These are phyloP conservation scores for Lecanicillium sp. DNA, from an alignment of 2,329 filamentous ascomycete genomes.

Conservation along the genomic window DNA sequence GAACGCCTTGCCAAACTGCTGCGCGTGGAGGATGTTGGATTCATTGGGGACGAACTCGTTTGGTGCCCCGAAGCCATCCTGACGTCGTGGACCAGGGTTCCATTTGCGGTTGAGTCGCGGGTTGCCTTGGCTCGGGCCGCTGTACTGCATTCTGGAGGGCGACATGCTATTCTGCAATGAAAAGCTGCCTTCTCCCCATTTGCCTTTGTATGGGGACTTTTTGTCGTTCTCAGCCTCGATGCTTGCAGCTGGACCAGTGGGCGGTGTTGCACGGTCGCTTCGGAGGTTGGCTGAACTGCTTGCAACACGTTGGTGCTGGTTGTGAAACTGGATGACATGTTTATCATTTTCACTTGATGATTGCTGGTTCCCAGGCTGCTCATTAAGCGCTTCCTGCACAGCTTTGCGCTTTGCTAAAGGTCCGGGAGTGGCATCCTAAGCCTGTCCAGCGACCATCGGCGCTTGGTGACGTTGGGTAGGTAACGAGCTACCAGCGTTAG, in stretches of 20 bases:
- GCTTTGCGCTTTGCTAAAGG: not conserved
- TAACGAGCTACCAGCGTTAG: too few relatives aligned
- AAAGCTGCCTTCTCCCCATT: not conserved
- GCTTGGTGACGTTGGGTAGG: not conserved
- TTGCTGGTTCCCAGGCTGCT: too few relatives aligned
- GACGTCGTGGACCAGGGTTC: not conserved
- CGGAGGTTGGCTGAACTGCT: too few relatives aligned
- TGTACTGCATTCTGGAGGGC: not conserved
- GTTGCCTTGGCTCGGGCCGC: not conserved
- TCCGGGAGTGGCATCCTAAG: not conserved
- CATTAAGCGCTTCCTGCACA: not conserved
- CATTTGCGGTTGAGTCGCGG: not conserved
- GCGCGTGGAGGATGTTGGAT: not conserved
- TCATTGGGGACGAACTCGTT: not conserved
- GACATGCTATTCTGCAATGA: not conserved
- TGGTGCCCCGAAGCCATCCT: not conserved
- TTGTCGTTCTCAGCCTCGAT: not conserved
- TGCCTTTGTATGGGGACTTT: not conserved
- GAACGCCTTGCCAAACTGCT: not conserved
- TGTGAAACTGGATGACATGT: too few relatives aligned
- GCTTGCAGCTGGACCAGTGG: too few relatives aligned
- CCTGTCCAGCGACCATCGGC: not conserved
- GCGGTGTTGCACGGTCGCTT: too few relatives aligned
- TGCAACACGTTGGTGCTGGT: too few relatives aligned
- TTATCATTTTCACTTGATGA: too few relatives aligned